A percentile compares a stretch with the other conserved stretches of the same genome.
Conservation (phyloP, 2,329 filamentous ascomycete species). For the Cladosporium oxysporum region DNA sequence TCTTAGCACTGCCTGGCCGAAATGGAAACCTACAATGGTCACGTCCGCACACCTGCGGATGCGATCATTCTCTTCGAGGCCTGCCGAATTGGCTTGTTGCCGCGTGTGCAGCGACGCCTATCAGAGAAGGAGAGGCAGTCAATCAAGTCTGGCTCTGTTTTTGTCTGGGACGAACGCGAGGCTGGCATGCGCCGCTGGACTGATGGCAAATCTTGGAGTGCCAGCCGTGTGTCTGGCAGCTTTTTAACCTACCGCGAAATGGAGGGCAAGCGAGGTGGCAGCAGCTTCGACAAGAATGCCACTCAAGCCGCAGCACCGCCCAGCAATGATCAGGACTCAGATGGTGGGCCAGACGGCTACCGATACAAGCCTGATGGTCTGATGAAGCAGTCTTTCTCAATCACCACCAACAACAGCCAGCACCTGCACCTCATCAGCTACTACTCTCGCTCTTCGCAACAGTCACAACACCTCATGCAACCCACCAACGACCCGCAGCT, state of each 20-base stretch:
- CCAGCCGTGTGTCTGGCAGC: slow-evolving; percentile 93
- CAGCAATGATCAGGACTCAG: slow-evolving; percentile 80
- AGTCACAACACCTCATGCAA: slow-evolving; percentile 71
- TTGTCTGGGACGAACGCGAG: slow-evolving; percentile 99
- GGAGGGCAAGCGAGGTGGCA: slow-evolving; percentile 93
- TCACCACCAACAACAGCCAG: slow-evolving; percentile 85
- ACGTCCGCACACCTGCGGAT: slow-evolving; percentile 92
- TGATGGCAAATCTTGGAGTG: slow-evolving; percentile 98
- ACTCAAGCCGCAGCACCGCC: slow-evolving; percentile 73
- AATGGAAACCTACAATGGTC: slow-evolving; percentile 97
- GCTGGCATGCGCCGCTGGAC: slow-evolving; percentile 99
- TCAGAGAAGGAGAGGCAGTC: slow-evolving; percentile 97
- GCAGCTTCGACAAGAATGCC: slow-evolving; percentile 56
- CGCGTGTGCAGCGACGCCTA: slow-evolving; percentile 85
- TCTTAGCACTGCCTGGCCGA: slow-evolving; percentile 10
- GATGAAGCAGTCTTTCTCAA: slow-evolving; percentile 99
- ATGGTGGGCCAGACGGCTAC: slow-evolving; percentile 81
- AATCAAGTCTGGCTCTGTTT: slow-evolving; percentile 94
- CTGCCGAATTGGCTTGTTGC: slow-evolving; percentile 83
- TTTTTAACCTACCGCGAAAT: slow-evolving; percentile 98
- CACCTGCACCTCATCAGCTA: slow-evolving; percentile 98
- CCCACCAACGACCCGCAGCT: slow-evolving; percentile 79
- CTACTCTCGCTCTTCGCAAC: slow-evolving; percentile 78
- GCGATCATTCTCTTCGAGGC: slow-evolving; percentile 99
- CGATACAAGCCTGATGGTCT: slow-evolving; percentile 93